Conservation (phyloP, 2,329 filamentous ascomycete genomes). For the Penicillium sp. region DNA sequence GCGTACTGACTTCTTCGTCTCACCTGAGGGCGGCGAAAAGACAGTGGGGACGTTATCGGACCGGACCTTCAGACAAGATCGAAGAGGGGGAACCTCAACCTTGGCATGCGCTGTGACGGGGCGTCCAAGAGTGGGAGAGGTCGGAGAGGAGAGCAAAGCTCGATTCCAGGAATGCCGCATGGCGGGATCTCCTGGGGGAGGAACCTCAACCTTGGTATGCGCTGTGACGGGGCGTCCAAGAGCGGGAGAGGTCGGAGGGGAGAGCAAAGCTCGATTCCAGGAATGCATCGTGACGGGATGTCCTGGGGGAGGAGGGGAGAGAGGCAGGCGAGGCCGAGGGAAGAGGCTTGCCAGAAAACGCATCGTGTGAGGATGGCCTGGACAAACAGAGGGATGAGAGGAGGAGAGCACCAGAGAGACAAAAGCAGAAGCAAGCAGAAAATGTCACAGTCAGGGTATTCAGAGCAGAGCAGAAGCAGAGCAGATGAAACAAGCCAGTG, state of each 20-base stretch:
- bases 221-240: neutral
- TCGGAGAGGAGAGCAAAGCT: neutral
- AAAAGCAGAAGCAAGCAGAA: neutral
- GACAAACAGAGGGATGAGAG: neutral
- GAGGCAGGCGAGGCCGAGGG: neutral
- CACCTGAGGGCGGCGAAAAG: no score
- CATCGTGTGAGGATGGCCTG: no score
- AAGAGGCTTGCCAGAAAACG: no score
- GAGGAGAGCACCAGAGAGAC: neutral
- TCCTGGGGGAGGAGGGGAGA: neutral
- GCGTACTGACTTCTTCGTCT: neutral
- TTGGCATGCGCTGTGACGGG: neutral
- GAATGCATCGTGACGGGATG: neutral
- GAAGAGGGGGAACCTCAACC: neutral
- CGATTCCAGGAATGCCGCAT: neutral
- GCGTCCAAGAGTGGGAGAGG: neutral
- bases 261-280: neutral
- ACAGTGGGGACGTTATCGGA: neutral
- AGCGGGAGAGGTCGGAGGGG: neutral
- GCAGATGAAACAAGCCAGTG: conserved; percentile 5
- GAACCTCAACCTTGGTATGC: neutral
- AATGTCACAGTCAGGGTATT: neutral
- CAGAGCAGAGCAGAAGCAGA: neutral
- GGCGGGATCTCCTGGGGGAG: neutral
- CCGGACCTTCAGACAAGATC: neutral